A percentile compares a stretch with the other conserved stretches of the same genome.
phyloP scores from a whole-genome alignment of 2,329 filamentous ascomycete species.

The Venturia nashicola region DNA sequence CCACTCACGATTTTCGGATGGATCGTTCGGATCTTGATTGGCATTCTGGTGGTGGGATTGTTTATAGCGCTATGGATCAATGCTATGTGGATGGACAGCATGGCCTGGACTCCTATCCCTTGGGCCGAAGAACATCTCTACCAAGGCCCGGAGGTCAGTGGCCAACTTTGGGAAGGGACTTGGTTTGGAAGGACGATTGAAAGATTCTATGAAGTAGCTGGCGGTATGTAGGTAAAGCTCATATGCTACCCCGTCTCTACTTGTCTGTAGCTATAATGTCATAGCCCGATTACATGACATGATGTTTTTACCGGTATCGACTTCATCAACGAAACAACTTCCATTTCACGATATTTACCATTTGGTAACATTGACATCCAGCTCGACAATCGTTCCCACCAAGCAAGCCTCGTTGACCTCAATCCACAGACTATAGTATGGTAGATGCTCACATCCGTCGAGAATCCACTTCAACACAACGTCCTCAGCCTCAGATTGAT shows the following conservation, averaged over 20 bases:
- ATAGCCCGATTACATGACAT: no score
- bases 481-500: no score
- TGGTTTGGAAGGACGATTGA: neutral
- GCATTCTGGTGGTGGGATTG: neutral
- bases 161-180: neutral
- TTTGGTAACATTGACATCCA: no score
- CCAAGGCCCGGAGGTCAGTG: neutral
- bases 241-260: neutral
- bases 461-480: no score
- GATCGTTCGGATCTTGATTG: neutral
- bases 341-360: no score
- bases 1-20: neutral
- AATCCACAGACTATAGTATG: no score
- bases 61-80: conserved; percentile 1
- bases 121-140: neutral
- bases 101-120: neutral
- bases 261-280: neutral
- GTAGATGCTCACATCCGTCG: no score
- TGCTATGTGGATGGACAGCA: conserved; percentile 3
- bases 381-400: no score
- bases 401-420: no score
- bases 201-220: neutral
- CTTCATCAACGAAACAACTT: no score
- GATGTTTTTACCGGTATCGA: no score
- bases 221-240: neutral